phyloP scores from a whole-genome alignment of 495 filamentous ascomycete genomes.

The Talaromyces nanjingensis region DNA sequence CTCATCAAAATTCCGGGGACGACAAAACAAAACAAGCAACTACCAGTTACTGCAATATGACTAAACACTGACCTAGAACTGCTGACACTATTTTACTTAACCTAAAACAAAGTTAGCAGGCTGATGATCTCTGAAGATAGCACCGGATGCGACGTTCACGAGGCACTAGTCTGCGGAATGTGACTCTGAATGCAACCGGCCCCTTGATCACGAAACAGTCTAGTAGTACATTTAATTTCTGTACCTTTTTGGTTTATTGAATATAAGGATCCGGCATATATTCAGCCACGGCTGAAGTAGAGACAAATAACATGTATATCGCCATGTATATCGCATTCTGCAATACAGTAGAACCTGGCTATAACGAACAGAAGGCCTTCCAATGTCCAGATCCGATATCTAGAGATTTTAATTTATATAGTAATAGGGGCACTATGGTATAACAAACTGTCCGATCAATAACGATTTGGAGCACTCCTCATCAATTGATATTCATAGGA shows the following conservation, averaged over 20 bases:
- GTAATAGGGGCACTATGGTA: too few species aligned
- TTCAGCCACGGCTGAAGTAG: neutral
- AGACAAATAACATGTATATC: neutral
- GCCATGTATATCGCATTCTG: neutral
- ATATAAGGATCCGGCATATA: neutral
- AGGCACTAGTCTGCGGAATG: neutral
- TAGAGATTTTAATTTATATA: too few species aligned
- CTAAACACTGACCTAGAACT: neutral
- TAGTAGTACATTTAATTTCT: neutral
- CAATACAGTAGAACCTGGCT: too few species aligned
- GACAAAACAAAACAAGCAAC: neutral
- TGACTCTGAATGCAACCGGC: neutral
- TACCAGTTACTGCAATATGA: neutral
- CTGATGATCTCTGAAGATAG: neutral
- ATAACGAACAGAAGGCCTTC: too few species aligned
- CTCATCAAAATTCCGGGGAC: neutral
- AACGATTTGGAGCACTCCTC: too few species aligned
- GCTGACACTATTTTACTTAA: neutral
- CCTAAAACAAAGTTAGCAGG: neutral
- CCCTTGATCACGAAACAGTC: neutral
- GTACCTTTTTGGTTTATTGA: neutral
- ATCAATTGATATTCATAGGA: too few species aligned
- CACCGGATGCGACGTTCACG: neutral
- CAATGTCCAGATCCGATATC: too few species aligned
- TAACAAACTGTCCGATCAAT: too few species aligned